Percentiles rank a stretch among this genome's conserved stretches.
phyloP scores from a whole-genome alignment of 305 asterid species.

The Fraxinus angustifolia region DNA sequence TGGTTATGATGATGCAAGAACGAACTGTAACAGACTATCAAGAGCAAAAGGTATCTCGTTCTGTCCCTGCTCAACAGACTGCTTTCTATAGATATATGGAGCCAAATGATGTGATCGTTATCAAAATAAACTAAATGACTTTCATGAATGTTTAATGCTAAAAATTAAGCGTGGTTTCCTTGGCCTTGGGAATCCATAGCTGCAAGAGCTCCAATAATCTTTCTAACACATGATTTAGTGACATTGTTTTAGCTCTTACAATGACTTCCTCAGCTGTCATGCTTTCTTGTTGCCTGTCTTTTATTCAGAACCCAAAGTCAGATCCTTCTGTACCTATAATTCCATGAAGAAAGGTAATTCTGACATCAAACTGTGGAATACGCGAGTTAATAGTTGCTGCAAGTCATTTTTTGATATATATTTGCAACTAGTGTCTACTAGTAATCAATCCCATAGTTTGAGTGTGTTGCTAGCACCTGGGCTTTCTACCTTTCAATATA shows the following conservation, averaged over 20 bases:
- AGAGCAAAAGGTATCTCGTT: slow-evolving; percentile 58
- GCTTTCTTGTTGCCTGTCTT: background rate
- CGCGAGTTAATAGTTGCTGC: background rate
- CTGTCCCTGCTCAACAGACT: slow-evolving; percentile 3
- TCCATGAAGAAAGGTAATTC: background rate
- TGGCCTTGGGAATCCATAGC: background rate
- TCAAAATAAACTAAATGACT: background rate
- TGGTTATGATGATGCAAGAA: slow-evolving; percentile 57
- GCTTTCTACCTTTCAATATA: background rate
- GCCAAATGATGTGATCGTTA: background rate
- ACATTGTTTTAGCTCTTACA: background rate
- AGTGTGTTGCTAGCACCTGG: background rate
- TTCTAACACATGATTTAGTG: background rate
- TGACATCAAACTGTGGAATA: background rate
- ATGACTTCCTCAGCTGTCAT: background rate
- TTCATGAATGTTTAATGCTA: background rate
- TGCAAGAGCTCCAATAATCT: background rate
- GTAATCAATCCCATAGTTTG: background rate
- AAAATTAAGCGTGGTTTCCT: background rate
- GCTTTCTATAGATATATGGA: background rate
- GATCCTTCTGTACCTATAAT: background rate
- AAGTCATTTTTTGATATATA: background rate
- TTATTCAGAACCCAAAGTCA: background rate
- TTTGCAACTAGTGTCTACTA: background rate
- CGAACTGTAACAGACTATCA: slow-evolving; percentile 67